A percentile compares a stretch with the other conserved stretches of the same genome.
Evolutionary conservation across 2,329 filamentous ascomycete genomes (phyloP).

Genomic region (Cercospora berteroae): DNA sequence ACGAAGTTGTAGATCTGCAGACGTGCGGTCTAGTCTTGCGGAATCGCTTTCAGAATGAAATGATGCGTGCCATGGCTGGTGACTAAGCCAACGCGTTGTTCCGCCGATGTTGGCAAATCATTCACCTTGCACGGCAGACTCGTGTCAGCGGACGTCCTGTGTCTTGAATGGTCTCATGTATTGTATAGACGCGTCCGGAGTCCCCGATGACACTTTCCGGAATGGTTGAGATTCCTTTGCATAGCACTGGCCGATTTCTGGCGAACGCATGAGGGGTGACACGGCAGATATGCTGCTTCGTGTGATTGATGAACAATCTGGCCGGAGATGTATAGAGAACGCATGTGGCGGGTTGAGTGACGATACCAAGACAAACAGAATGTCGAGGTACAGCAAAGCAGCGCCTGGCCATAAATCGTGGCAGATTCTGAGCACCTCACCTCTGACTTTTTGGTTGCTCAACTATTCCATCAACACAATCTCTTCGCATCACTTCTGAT

Average conservation of each 20-base stretch:
- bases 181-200: not conserved
- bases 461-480: not conserved
- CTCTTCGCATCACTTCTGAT: not conserved
- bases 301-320: not conserved
- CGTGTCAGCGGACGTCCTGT: not conserved
- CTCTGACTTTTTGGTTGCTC: not conserved
- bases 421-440: too few species aligned
- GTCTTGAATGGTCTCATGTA: not conserved
- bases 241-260: not conserved
- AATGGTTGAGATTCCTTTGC: not conserved
- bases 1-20: too few species aligned
- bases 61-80: too few species aligned
- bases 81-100: not conserved
- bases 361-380: not conserved
- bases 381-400: not conserved
- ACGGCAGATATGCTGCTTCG: not conserved
- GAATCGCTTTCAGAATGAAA: too few species aligned
- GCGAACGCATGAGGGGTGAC: not conserved
- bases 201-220: not conserved
- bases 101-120: not conserved
- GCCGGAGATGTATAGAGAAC: not conserved
- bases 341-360: not conserved
- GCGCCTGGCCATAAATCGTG: not conserved
- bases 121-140: constrained; percentile 11
- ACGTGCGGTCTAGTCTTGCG: too few species aligned